These are phyloP conservation scores for Bipolaris sorokiniana DNA, from an alignment of 2,329 filamentous ascomycete species.

Conservation along the genomic window DNA sequence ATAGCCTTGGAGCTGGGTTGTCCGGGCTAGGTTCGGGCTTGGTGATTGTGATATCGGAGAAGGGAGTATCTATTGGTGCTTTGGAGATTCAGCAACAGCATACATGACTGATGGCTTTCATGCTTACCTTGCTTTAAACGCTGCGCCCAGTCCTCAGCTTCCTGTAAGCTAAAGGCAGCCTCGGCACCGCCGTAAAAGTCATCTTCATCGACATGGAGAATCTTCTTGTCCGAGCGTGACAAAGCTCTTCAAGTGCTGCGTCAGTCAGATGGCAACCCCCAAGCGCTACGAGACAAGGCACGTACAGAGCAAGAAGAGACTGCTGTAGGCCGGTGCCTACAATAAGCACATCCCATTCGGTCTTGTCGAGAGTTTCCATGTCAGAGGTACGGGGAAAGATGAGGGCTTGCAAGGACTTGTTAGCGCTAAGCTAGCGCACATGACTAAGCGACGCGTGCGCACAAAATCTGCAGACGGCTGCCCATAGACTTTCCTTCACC, in stretches of 20 bases:
- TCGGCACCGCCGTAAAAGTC: slow-evolving; percentile 86
- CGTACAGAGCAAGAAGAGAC: slow-evolving; percentile 61
- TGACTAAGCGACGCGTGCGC: slow-evolving; percentile 41
- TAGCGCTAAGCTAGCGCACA: slow-evolving; percentile 25
- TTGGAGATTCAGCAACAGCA: slow-evolving; percentile 13
- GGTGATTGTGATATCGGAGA: slow-evolving; percentile 43
- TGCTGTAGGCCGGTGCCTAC: slow-evolving; percentile 60
- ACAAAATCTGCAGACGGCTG: slow-evolving; percentile 32
- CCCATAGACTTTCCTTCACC: slow-evolving; percentile 24
- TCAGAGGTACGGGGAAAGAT: slow-evolving; percentile 28
- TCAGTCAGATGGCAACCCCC: slow-evolving; percentile 70
- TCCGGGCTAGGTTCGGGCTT: slow-evolving; percentile 33
- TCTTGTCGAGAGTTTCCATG: slow-evolving; percentile 59
- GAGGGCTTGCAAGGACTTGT: slow-evolving; percentile 28
- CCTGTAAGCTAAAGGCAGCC: slow-evolving; percentile 82
- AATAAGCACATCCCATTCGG: slow-evolving; percentile 61
- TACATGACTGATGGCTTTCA: background rate
- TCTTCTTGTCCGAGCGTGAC: slow-evolving; percentile 88
- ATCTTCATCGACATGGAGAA: slow-evolving; percentile 88
- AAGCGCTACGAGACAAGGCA: slow-evolving; percentile 22
- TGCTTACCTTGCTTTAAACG: slow-evolving; percentile 46
- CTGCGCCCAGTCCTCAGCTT: slow-evolving; percentile 76
- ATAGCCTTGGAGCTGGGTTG: slow-evolving; percentile 54
- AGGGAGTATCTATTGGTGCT: slow-evolving; percentile 30
- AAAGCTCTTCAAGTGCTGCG: slow-evolving; percentile 76